These are phyloP conservation scores for Beverwykella pulmonaria DNA, from an alignment of 495 filamentous ascomycete genomes.

Conservation along the genomic window DNA sequence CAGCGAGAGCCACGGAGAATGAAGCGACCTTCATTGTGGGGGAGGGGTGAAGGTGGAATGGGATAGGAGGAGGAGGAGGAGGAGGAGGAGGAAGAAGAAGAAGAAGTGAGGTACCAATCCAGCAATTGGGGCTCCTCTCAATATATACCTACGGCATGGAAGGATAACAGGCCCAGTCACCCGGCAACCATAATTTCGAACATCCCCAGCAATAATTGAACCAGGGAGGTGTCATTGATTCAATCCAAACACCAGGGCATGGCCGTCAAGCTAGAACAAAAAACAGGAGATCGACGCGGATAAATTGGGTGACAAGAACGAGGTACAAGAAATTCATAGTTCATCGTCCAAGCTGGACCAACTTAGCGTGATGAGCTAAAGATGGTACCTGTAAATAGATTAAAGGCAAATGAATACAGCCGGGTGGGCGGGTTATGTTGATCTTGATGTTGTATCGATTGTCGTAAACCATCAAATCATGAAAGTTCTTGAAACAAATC, in stretches of 20 bases:
- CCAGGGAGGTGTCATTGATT: conserved; percentile 3
- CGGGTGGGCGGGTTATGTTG: neutral
- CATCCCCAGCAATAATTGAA: conserved; percentile 9
- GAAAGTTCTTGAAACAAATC: neutral
- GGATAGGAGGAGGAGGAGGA: no score
- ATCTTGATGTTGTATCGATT: neutral
- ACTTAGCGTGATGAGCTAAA: neutral
- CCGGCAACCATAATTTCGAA: conserved; percentile 18
- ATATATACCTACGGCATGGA: conserved; percentile 23
- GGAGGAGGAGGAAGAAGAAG: neutral
- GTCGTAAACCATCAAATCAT: neutral
- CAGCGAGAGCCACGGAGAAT: conserved; percentile 12
- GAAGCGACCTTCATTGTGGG: conserved; percentile 30
- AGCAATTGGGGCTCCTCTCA: neutral
- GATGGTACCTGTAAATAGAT: conserved; percentile 2
- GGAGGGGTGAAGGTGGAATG: neutral
- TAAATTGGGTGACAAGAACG: conserved; percentile 5
- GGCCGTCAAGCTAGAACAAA: neutral
- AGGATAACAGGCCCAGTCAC: conserved; percentile 18
- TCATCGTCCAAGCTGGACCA: neutral
- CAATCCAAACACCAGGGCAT: conserved; percentile 2
- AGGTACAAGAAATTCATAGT: neutral
- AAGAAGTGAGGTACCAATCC: neutral
- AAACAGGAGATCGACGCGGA: conserved; percentile 11
- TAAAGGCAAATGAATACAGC: neutral